Percentiles rank a stretch among this genome's conserved stretches.
Evolutionary conservation across 345 rosid genomes (phyloP).

Genomic region (Lagerstroemia speciosa): DNA sequence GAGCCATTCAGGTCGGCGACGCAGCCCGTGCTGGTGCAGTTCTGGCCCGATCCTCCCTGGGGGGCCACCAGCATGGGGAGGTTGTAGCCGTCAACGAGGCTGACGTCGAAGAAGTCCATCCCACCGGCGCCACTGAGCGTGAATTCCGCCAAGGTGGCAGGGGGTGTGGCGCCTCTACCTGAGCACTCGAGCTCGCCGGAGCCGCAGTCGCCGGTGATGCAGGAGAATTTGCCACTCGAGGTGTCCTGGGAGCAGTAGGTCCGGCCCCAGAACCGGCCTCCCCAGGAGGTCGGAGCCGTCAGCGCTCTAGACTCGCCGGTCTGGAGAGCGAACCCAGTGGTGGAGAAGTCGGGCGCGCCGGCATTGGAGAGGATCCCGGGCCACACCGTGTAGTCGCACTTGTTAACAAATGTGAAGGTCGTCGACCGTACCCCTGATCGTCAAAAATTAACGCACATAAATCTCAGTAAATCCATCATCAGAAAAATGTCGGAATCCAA

Average conservation of each 20-base stretch:
- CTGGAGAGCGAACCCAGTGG: conserved; percentile 78
- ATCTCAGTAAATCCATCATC: not conserved
- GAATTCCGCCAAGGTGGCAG: conserved; percentile 82
- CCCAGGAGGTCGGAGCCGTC: conserved; percentile 76
- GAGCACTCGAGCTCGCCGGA: conserved; percentile 65
- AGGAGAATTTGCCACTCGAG: conserved; percentile 62
- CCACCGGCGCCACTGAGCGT: conserved; percentile 25
- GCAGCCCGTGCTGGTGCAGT: conserved; percentile 74
- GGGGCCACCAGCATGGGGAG: conserved; percentile 23
- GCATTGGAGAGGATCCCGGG: conserved; percentile 88
- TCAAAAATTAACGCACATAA: not conserved
- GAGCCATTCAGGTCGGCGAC: conserved; percentile 57
- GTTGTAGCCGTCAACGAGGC: conserved; percentile 36
- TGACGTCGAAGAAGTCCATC: conserved; percentile 30
- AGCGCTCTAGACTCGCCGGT: conserved; percentile 45
- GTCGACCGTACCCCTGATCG: conserved; percentile 43
- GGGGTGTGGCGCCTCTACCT: conserved; percentile 73
- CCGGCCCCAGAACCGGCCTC: conserved; percentile 90
- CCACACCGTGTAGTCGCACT: conserved; percentile 79
- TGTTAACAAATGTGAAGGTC: conserved; percentile 55
- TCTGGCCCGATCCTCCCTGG: conserved; percentile 64
- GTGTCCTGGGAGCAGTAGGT: conserved; percentile 63
- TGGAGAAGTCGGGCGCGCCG: conserved; percentile 47
- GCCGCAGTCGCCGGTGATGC: conserved; percentile 82
- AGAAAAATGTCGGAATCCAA: not conserved